These are phyloP conservation scores for Carex myosuroides DNA, from an alignment of 176 grass and related monocot genomes.

Conservation along the genomic window DNA sequence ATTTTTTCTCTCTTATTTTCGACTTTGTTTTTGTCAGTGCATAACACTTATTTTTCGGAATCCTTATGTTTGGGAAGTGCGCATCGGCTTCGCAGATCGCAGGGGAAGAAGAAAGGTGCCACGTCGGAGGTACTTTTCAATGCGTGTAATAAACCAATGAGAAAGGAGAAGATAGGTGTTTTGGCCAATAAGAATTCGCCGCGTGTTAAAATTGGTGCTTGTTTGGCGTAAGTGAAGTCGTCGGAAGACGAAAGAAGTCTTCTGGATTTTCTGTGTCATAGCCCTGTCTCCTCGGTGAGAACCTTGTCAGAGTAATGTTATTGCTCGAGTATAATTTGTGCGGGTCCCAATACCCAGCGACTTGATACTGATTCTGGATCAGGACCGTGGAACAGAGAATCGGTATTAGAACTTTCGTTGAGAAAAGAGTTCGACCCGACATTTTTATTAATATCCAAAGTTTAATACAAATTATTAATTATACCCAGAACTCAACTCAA, in stretches of 20 bases:
- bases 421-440: no score
- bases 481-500: no score
- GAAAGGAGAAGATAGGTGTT: conserved; percentile 18
- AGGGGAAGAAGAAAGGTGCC: neutral
- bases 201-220: neutral
- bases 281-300: neutral
- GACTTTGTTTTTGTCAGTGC: neutral
- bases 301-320: neutral
- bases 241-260: neutral
- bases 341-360: neutral
- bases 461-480: no score
- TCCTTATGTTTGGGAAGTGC: neutral
- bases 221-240: neutral
- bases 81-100: neutral
- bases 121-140: neutral
- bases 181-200: conserved; percentile 8
- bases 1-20: neutral
- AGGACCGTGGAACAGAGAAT: neutral
- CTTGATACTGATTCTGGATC: neutral
- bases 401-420: neutral
- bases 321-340: neutral
- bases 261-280: neutral
- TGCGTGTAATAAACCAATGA: conserved; percentile 31
- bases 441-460: no score
- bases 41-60: neutral